These are phyloP conservation scores for Flaveria brownii DNA, from an alignment of 129 eudicot genomes.

Conservation along the genomic window DNA sequence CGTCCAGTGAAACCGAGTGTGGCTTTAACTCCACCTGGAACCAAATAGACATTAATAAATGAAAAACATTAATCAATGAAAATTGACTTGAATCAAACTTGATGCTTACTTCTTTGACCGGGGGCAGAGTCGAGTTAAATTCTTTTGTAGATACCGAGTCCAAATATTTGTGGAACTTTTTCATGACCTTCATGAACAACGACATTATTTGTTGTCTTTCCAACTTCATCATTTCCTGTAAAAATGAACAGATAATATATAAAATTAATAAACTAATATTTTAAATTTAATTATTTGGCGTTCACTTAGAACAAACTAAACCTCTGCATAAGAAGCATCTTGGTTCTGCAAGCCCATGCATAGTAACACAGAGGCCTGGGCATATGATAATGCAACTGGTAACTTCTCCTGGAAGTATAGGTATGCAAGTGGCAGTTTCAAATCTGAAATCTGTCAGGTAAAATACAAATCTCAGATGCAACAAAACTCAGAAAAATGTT, in stretches of 20 bases:
- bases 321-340: conserved; percentile 74
- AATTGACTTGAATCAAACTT: neutral
- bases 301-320: conserved; percentile 24
- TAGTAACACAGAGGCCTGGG: conserved; percentile 83
- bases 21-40: conserved; percentile 65
- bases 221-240: conserved; percentile 72
- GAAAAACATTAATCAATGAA: neutral
- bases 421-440: conserved; percentile 57
- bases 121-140: conserved; percentile 58
- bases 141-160: conserved; percentile 51
- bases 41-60: neutral
- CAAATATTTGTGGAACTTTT: conserved; percentile 67
- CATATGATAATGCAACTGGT: conserved; percentile 70
- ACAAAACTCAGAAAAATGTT: neutral
- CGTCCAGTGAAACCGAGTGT: conserved; percentile 66
- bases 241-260: neutral
- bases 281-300: neutral
- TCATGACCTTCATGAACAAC: conserved; percentile 71
- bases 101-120: conserved; percentile 60
- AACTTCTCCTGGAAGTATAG: conserved; percentile 70
- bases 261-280: neutral
- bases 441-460: conserved; percentile 58
- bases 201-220: conserved; percentile 74
- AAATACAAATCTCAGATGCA: neutral
- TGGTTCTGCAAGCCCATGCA: conserved; percentile 88